Evolutionary conservation across 306 rosid species (phyloP).

Genomic region (Vigna nakashimae): DNA sequence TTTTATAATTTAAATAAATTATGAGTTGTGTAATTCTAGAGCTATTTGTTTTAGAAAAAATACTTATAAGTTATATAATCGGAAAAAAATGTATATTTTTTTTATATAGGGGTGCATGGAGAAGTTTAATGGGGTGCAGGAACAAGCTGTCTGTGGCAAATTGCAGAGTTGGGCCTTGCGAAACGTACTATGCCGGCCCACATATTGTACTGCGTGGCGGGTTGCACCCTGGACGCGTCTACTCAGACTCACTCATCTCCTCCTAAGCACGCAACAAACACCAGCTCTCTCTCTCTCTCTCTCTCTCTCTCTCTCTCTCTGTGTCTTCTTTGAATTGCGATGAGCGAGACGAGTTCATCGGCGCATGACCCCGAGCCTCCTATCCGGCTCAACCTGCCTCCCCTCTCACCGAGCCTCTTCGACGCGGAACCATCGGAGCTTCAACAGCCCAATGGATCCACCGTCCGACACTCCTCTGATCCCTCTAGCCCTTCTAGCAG

Average conservation of each 20-base stretch:
- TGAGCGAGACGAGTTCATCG: slow-evolving; percentile 27
- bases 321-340: slow-evolving; percentile 2
- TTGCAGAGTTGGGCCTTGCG: slow-evolving; percentile 9
- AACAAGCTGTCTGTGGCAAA: not conserved
- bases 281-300: not conserved
- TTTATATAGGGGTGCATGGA: too few relatives aligned
- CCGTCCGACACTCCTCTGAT: slow-evolving; percentile 35
- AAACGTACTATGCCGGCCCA: slow-evolving; percentile 16
- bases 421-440: slow-evolving; percentile 38
- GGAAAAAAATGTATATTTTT: too few relatives aligned
- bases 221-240: not conserved
- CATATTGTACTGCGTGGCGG: not conserved
- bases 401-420: slow-evolving; percentile 57
- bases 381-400: slow-evolving; percentile 54
- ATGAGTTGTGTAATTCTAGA: too few relatives aligned
- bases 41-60: too few relatives aligned
- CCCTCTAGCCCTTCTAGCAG: slow-evolving; percentile 82
- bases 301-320: not conserved
- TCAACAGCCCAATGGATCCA: slow-evolving; percentile 55
- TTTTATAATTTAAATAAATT: too few relatives aligned
- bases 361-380: slow-evolving; percentile 36
- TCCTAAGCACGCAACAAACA: slow-evolving; percentile 17
- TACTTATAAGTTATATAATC: too few relatives aligned
- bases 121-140: too few relatives aligned
- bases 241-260: not conserved